These are phyloP conservation scores for Fusarium vanettenii DNA, from an alignment of 2,329 filamentous ascomycete genomes.

Conservation along the genomic window DNA sequence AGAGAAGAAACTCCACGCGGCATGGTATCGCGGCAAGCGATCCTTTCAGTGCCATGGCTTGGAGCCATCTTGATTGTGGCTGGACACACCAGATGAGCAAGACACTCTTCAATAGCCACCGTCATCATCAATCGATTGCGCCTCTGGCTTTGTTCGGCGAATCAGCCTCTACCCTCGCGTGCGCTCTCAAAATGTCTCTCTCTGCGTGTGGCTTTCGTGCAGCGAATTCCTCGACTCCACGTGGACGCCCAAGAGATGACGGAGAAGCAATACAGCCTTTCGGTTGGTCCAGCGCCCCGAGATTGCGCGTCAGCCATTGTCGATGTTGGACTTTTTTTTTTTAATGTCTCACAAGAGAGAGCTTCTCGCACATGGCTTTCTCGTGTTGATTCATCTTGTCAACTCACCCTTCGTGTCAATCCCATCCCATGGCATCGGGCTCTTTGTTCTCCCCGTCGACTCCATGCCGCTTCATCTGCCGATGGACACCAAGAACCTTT, in stretches of 20 bases:
- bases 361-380: slow-evolving; percentile 25
- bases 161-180: slow-evolving; percentile 5
- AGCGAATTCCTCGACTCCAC: slow-evolving; percentile 44
- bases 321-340: slow-evolving; percentile 1
- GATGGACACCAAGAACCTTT: slow-evolving; percentile 23
- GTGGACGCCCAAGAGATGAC: slow-evolving; percentile 32
- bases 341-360: slow-evolving; percentile 24
- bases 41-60: background rate
- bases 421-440: slow-evolving; percentile 17
- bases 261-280: slow-evolving; percentile 11
- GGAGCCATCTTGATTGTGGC: slow-evolving; percentile 20
- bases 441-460: background rate
- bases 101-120: background rate
- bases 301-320: slow-evolving; percentile 36
- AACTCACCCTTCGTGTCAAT: background rate
- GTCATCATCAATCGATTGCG: slow-evolving; percentile 3
- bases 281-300: slow-evolving; percentile 30
- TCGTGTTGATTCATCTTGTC: slow-evolving; percentile 9
- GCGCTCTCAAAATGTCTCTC: slow-evolving; percentile 4
- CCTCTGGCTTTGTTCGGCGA: background rate
- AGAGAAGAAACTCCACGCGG: slow-evolving; percentile 7
- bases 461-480: slow-evolving; percentile 20
- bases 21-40: slow-evolving; percentile 9
- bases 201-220: slow-evolving; percentile 14
- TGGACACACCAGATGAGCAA: slow-evolving; percentile 18